Conservation (phyloP, 345 rosid genomes). For the Conringia planisiliqua region DNA sequence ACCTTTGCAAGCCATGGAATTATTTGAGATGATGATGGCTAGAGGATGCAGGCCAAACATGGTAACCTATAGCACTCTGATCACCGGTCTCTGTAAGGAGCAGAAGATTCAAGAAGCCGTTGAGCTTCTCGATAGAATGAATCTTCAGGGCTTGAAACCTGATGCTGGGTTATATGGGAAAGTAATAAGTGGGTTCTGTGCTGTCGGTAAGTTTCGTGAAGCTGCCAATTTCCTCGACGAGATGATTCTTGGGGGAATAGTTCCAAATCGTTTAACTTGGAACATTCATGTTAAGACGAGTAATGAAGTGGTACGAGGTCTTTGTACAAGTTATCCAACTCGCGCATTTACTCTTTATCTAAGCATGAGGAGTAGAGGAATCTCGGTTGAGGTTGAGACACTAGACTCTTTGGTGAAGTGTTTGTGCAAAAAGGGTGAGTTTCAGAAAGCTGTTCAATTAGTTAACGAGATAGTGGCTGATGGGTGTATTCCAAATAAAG, state of each 20-base stretch:
- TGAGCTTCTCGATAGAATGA: slow-evolving; percentile 79
- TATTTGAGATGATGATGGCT: slow-evolving; percentile 64
- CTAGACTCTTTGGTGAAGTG: slow-evolving; percentile 43
- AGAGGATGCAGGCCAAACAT: slow-evolving; percentile 56
- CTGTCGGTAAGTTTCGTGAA: slow-evolving; percentile 52
- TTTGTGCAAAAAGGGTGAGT: slow-evolving; percentile 57
- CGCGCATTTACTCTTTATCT: slow-evolving; percentile 60
- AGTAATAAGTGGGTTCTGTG: slow-evolving; percentile 59
- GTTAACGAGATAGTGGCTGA: slow-evolving; percentile 67
- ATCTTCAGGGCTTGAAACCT: slow-evolving; percentile 85
- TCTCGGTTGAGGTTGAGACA: slow-evolving; percentile 49
- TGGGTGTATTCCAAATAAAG: slow-evolving; percentile 58
- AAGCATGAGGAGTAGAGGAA: slow-evolving; percentile 66
- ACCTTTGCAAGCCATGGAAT: slow-evolving; percentile 56
- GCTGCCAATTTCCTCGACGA: slow-evolving; percentile 89
- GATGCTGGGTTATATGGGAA: slow-evolving; percentile 81
- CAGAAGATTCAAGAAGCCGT: slow-evolving; percentile 63
- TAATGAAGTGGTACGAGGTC: slow-evolving; percentile 62
- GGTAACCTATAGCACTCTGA: slow-evolving; percentile 63
- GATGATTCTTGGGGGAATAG: slow-evolving; percentile 59
- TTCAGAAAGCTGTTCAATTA: slow-evolving; percentile 55
- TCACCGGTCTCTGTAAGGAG: slow-evolving; percentile 75
- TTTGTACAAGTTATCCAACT: slow-evolving; percentile 41
- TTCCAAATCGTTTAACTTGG: slow-evolving; percentile 75
- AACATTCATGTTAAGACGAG: slow-evolving; percentile 61